Base-by-base conservation (phyloP, 106 monocot genomes). In the Dendrobium officinale region DNA sequence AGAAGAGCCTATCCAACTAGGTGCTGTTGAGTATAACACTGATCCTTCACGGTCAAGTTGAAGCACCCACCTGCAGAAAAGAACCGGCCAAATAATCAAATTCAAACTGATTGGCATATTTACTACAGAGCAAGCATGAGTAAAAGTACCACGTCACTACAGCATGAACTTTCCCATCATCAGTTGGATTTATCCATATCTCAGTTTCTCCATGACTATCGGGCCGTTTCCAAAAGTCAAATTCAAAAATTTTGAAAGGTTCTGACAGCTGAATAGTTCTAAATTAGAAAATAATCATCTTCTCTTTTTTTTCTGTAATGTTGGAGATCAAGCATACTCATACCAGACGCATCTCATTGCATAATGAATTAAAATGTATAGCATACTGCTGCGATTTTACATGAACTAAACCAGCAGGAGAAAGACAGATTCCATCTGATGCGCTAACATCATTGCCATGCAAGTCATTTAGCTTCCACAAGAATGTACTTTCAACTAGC, bases 181-280 rank as follows among this genome's bases (percentile, higher is more conserved):
- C 42, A 54, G 68, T 87, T 78, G 86, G 76, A 79, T 78, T 86
- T 86, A 99, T 72, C 56, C 51, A 40, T 55, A 90, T 83, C 51
- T 90, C 87, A 77, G 49, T 79, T 82, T 92, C 89, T 80, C 91
- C 82, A 51, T 90, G 87, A 77, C 91, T 90, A 37, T 92, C 93
- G 79, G 95, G 98, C 75, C 90, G 83, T 83, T 82, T 89, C 84
- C 83, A 93, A 88, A 99, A 93, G 58, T 99, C 95, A 73, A 99
- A 95, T 74, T 93, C 98, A 93, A 99, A 99, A 83, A 95, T 76
- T 87, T 91, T 91, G 91, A 99, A 99, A 1, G 95, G 98, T 83
- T 99, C 95, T 85, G 95, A 99, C 84, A 99, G 49, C 98, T 98
- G 86, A 66, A 87, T 76, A 51, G 45, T 79, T 76, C 67, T 55